These are phyloP conservation scores for Endotrypanum monterogeii DNA, from an alignment of 208 protist genomes.

Conservation along the genomic window DNA sequence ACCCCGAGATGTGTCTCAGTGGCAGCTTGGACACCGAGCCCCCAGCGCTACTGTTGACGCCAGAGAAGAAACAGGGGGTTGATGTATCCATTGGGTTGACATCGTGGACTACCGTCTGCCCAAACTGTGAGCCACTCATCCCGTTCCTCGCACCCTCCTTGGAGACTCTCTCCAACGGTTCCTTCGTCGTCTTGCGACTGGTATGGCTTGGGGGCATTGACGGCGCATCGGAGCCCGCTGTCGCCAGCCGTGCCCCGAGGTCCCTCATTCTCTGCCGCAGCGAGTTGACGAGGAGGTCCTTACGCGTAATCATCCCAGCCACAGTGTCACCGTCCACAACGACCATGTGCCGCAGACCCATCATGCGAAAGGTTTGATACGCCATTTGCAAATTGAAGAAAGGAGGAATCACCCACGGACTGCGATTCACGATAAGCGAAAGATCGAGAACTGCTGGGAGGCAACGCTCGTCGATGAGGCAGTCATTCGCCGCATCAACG, in stretches of 20 bases:
- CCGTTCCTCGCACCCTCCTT: not conserved
- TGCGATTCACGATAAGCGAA: slow-evolving; percentile 88
- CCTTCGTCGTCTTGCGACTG: not conserved
- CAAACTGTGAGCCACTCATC: not conserved
- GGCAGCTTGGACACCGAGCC: not conserved
- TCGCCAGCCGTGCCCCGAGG: slow-evolving; percentile 39
- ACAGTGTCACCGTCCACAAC: slow-evolving; percentile 88
- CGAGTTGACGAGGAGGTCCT: slow-evolving; percentile 83
- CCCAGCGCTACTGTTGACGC: not conserved
- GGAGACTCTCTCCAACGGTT: not conserved
- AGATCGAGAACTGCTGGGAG: slow-evolving; percentile 73
- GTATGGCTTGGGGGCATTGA: slow-evolving; percentile 29
- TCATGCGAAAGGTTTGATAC: slow-evolving; percentile 90
- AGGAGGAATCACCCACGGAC: slow-evolving; percentile 85
- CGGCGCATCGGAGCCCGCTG: slow-evolving; percentile 15
- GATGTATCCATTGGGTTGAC: too few species aligned
- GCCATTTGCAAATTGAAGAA: slow-evolving; percentile 89
- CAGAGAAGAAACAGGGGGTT: not conserved
- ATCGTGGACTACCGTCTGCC: not conserved
- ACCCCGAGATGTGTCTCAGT: not conserved
- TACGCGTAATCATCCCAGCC: slow-evolving; percentile 93
- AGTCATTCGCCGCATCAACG: slow-evolving; percentile 8
- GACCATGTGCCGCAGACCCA: slow-evolving; percentile 94
- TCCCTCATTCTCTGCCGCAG: slow-evolving; percentile 55
- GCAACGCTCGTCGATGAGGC: slow-evolving; percentile 20